Base-by-base conservation (phyloP, 2,329 filamentous ascomycete genomes). In the Trichoderma breve region DNA sequence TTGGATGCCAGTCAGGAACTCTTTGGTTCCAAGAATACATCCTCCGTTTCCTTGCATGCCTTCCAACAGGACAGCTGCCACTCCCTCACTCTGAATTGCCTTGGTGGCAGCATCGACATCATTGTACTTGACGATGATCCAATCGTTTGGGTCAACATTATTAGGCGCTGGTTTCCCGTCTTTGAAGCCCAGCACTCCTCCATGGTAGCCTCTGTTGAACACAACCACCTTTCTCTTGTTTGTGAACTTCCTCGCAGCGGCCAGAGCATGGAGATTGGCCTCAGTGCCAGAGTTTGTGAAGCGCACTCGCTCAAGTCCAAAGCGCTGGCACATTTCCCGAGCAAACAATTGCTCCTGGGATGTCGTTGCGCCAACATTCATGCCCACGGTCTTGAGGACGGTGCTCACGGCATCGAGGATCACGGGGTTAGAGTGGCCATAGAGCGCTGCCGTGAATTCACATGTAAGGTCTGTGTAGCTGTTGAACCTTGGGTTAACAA, bases 281-380 rank as follows among this genome's bases (percentile, higher is more conserved):
- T 92, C 90, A 0, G 90, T 92, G 2, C 90, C 90, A 0, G 88
- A 90, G 78, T 91, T 92, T 55, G 87, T 85, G 78, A 92, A 91
- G 1, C 90, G 84, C 4, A 91, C 80, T 14, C 84, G 82, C 7
- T 89, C 88, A 6, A 91, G 80, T 0, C 78, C 76, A 74, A 92
- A 91, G 4, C 89, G 83, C 11, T 80, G 75, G 71, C 84, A 86
- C n/a, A 91, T 77, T n/a, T 84, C 76, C 11, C 79, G 75, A 0
- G 89, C 90, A 26, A 89, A 81, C 18, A 82, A 74, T 9, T 82
- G 80, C 78, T 92, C 90, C 63, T 86, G 82, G 12, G 77, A 74
- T 39, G 84, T 88, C 2, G 86, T 85, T 0, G 83, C 85, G 6
- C 90, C 88, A 18, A 89, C 82, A 72, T 84, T 89, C 74, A 90